phyloP scores from a whole-genome alignment of 2,329 filamentous ascomycete species.

The Epicoccum sorghinum region DNA sequence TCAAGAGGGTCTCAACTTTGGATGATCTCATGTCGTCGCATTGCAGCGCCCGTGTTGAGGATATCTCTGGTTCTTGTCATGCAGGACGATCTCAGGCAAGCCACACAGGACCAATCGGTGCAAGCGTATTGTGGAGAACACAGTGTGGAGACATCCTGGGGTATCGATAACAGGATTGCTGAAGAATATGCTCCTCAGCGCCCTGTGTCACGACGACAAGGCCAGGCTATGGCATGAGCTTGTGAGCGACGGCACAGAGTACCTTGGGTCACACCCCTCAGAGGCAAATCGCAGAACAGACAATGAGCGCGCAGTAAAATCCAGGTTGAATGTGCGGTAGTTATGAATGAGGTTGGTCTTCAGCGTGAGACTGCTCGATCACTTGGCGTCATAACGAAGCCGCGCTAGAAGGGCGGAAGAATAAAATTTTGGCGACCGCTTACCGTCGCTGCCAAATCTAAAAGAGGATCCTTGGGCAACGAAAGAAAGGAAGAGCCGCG shows the following conservation, averaged over 20 bases:
- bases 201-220: constrained; percentile 21
- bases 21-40: no score
- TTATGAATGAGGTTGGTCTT: neutral
- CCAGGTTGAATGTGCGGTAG: no score
- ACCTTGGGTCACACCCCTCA: neutral
- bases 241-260: neutral
- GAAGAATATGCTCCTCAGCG: constrained; percentile 26
- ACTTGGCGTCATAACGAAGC: constrained; percentile 6
- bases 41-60: no score
- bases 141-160: constrained; percentile 29
- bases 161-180: constrained; percentile 23
- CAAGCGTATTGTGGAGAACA: constrained; percentile 39
- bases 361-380: neutral
- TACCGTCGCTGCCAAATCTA: constrained; percentile 6
- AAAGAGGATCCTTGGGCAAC: constrained; percentile 4
- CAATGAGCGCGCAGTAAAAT: neutral
- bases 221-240: constrained; percentile 6
- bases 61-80: neutral
- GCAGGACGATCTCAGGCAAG: neutral
- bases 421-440: constrained; percentile 9
- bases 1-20: no score
- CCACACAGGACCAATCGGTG: constrained; percentile 25
- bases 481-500: neutral
- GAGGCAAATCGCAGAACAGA: neutral
- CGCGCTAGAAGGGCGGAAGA: constrained; percentile 14